These are phyloP conservation scores for Anisodus tanguticus DNA, from an alignment of 257 asterid genomes.

Conservation along the genomic window DNA sequence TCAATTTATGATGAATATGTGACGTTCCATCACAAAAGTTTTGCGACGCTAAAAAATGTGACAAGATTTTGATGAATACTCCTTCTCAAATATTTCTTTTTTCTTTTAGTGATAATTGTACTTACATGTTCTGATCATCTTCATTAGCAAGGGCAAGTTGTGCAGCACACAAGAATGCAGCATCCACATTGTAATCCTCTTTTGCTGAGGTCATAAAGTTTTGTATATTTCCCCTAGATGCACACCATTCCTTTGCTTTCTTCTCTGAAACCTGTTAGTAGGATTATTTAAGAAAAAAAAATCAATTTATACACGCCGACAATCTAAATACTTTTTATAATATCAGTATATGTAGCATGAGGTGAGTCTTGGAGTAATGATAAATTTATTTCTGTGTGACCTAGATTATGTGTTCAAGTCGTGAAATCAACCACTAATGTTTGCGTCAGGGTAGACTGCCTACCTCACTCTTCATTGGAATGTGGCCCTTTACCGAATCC, in stretches of 20 bases:
- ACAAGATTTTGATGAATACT: neutral
- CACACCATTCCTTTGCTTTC: slow-evolving; percentile 76
- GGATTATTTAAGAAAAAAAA: neutral
- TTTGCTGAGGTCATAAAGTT: slow-evolving; percentile 89
- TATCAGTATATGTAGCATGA: neutral
- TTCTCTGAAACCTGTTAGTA: slow-evolving; percentile 60
- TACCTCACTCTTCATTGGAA: too few relatives aligned
- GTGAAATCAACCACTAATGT: neutral
- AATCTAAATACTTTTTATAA: neutral
- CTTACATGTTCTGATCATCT: slow-evolving; percentile 41
- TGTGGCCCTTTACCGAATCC: too few relatives aligned
- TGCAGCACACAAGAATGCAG: slow-evolving; percentile 66
- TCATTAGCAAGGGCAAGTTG: slow-evolving; percentile 61
- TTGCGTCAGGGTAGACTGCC: neutral
- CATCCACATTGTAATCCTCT: slow-evolving; percentile 70
- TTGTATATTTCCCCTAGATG: slow-evolving; percentile 71
- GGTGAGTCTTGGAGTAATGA: neutral
- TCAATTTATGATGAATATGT: too few relatives aligned
- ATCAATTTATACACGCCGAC: neutral
- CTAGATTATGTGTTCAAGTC: neutral
- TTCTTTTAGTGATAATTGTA: neutral
- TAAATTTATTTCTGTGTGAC: neutral
- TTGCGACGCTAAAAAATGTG: too few relatives aligned
- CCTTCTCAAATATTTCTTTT: too few relatives aligned
- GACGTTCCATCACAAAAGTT: too few relatives aligned